Evolutionary conservation across 192 early-diverging fungal species (phyloP).

Genomic region (Gigaspora rosea): DNA sequence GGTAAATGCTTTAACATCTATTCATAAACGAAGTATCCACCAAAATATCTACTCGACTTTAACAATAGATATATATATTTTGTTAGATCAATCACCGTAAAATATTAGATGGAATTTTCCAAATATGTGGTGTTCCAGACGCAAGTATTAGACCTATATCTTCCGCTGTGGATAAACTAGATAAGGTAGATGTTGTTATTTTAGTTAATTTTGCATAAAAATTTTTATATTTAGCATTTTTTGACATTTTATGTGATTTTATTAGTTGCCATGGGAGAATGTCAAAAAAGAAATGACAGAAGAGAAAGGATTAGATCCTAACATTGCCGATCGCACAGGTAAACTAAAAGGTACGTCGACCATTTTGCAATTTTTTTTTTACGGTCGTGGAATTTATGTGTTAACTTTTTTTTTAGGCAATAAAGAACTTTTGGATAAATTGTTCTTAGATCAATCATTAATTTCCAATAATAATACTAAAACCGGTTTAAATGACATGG

Average conservation of each 20-base stretch:
- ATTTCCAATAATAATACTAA: constrained; percentile 67
- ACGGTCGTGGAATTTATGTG: background rate
- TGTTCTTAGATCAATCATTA: constrained; percentile 67
- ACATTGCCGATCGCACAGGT: constrained; percentile 89
- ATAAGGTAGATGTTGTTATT: constrained; percentile 61
- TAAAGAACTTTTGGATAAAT: constrained; percentile 72
- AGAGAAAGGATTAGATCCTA: constrained; percentile 83
- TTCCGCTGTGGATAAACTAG: constrained; percentile 97
- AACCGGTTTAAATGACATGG: constrained; percentile 86
- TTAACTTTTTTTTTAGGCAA: constrained; percentile 51
- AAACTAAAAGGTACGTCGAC: constrained; percentile 64
- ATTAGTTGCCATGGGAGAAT: constrained; percentile 83
- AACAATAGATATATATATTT: constrained; percentile 1
- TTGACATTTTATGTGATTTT: background rate
- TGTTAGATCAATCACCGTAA: constrained; percentile 93
- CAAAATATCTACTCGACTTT: background rate
- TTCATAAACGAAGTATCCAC: too few relatives aligned
- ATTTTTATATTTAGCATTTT: background rate
- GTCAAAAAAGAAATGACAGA: constrained; percentile 92
- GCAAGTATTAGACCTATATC: constrained; percentile 90
- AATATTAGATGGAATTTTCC: constrained; percentile 97
- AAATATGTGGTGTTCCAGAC: constrained; percentile 89
- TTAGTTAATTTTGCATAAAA: background rate
- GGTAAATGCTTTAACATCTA: constrained; percentile 34
- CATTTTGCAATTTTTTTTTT: background rate